Evolutionary conservation across 371 early-diverging fungal species (phyloP).

Genomic region (Haplosporangium sp.): DNA sequence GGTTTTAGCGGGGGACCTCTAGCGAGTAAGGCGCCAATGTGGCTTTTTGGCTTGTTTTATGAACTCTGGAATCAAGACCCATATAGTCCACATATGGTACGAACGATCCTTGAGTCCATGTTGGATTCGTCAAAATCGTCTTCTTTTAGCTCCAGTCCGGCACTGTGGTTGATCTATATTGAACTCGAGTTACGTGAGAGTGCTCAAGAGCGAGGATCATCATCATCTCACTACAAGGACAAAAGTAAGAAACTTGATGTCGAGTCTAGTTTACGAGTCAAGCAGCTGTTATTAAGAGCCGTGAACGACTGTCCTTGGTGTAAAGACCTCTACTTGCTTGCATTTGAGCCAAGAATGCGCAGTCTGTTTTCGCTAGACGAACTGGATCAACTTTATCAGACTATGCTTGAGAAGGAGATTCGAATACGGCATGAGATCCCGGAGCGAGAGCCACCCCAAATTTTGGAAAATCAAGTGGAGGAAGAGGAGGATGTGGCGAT

Average conservation of each 20-base stretch:
- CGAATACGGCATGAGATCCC: constrained; percentile 41
- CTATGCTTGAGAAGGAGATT: constrained; percentile 52
- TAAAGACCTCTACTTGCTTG: constrained; percentile 49
- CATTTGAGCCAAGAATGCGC: constrained; percentile 45
- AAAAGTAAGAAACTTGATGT: constrained; percentile 12
- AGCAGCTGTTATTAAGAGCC: constrained; percentile 41
- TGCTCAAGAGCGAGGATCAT: constrained; percentile 10
- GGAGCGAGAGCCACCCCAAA: constrained; percentile 8
- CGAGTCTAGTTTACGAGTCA: constrained; percentile 20
- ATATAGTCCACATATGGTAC: constrained; percentile 66
- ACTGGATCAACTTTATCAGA: constrained; percentile 44
- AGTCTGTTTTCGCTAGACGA: constrained; percentile 34
- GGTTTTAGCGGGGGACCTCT: constrained; percentile 58
- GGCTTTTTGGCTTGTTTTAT: constrained; percentile 70
- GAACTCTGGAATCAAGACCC: constrained; percentile 71
- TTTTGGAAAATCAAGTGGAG: not conserved
- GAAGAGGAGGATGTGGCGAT: not conserved
- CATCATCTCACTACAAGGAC: not conserved
- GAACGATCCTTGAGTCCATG: constrained; percentile 72
- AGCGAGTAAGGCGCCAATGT: constrained; percentile 51
- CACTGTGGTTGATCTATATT: constrained; percentile 45
- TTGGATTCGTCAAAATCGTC: constrained; percentile 51
- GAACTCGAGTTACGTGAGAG: constrained; percentile 48
- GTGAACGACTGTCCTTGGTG: constrained; percentile 50
- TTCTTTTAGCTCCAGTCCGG: constrained; percentile 40